Conservation (phyloP, 139 green algal genomes). For the Eudorina sp. region DNA sequence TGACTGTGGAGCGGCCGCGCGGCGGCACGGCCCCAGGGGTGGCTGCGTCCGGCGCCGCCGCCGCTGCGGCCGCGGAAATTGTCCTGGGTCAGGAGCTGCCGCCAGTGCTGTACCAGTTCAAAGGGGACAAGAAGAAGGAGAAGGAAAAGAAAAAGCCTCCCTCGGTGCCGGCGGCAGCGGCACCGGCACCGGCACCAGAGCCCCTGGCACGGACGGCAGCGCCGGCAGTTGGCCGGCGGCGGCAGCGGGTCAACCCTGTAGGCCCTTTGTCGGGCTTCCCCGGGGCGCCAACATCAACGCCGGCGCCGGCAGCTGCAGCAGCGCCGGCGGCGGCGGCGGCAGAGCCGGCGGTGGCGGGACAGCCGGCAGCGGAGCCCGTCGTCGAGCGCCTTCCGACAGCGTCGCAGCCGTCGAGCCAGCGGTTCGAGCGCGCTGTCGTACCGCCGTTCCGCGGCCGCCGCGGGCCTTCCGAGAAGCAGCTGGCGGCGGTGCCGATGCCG, state of each 20-base stretch:
- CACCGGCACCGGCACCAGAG: background rate
- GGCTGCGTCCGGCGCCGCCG: background rate
- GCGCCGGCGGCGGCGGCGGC: background rate
- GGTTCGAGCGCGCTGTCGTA: slow-evolving; percentile 5
- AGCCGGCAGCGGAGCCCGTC: too few species aligned
- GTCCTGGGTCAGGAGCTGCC: background rate
- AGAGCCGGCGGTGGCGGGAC: background rate
- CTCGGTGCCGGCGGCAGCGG: background rate
- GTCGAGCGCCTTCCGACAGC: too few species aligned
- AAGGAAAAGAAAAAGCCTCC: background rate
- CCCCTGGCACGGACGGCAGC: background rate
- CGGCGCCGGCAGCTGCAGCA: background rate
- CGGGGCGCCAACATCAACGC: background rate
- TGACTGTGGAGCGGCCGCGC: background rate
- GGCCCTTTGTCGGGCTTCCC: background rate
- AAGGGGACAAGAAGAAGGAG: background rate
- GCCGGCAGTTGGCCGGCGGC: background rate
- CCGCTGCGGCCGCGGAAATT: background rate
- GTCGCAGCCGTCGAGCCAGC: too few species aligned
- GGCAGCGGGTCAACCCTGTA: background rate
- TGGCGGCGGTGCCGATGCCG: background rate
- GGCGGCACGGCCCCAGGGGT: background rate
- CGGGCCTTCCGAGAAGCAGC: background rate
- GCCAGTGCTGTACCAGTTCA: slow-evolving; percentile 13
- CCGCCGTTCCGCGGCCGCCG: background rate